Conservation (phyloP, 1,284 basidiomycete genomes). For the Trichosporon coremiiforme region DNA sequence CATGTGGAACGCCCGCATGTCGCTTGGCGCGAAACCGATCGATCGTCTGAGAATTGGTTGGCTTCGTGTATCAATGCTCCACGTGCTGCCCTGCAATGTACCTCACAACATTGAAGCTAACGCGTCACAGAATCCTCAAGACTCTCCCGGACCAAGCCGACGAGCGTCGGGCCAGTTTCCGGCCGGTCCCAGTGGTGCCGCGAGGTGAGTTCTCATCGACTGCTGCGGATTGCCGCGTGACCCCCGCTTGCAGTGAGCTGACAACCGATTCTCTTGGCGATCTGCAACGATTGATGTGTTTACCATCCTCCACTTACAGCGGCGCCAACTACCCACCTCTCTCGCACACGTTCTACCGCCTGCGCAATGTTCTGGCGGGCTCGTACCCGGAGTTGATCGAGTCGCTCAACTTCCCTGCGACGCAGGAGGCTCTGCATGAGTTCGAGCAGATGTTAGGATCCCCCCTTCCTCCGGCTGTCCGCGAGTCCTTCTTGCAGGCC, state of each 20-base stretch:
- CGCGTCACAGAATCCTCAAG: background rate
- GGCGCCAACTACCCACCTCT: slow-evolving; percentile 67
- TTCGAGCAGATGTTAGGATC: slow-evolving; percentile 81
- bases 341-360: slow-evolving; percentile 73
- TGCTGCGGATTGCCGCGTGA: background rate
- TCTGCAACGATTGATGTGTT: background rate
- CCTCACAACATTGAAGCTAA: background rate
- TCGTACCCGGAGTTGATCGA: slow-evolving; percentile 89
- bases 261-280: background rate
- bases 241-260: background rate
- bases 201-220: background rate
- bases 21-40: background rate
- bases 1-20: background rate
- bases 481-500: slow-evolving; percentile 77
- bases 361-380: slow-evolving; percentile 71
- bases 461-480: slow-evolving; percentile 72
- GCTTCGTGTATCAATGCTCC: background rate
- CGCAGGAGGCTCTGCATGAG: slow-evolving; percentile 70
- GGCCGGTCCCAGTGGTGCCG: background rate
- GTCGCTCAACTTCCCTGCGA: slow-evolving; percentile 82
- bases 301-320: slow-evolving; percentile 22
- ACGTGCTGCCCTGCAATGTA: background rate
- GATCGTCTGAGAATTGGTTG: background rate
- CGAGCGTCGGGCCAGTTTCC: slow-evolving; percentile 6
- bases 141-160: slow-evolving; percentile 21